Base-by-base conservation (phyloP, 1,284 basidiomycete genomes). In the Ceratobasidium sp. region DNA sequence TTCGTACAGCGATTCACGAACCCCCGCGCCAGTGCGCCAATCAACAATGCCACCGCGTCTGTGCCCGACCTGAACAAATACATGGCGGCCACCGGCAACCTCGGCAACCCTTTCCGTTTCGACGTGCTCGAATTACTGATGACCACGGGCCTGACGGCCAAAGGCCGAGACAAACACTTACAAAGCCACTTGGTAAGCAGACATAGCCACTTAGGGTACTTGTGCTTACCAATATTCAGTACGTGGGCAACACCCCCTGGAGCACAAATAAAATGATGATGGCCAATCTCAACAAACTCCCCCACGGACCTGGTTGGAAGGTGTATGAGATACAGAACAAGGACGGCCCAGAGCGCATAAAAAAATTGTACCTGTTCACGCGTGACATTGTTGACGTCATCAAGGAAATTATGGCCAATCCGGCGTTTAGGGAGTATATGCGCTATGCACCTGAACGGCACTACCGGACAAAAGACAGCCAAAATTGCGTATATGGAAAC, bases 321-420 rank as follows among this genome's bases (percentile, higher is more conserved):
- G 23, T 71, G 7, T 53, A 71, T 40, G 53, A 71, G 26, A 58
- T 71, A 3, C 42, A 58, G 20, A 58, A 23, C 1, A 40, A 40
- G 51, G 6, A 20, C 18, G 15, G 5, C 18, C 33, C 26, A 20
- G 26, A 23, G n/a, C n/a, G n/a, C n/a, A n/a, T n/a, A 7, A 42
- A 26, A n/a, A 44, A 23, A 6, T 51, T 26, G 13, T 71, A 71
- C 55, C 53, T 71, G 4, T 71, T 71, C 55, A 53, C 26, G 0
- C 68, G 55, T 9, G n/a, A 71, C 13, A 71, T 71, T 15, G n/a
- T 71, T 15, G 55, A 71, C 6, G 51, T 71, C 39, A 20, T 56
- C 20, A 28, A 23, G 3, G 68, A 58, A 15, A 67, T 80, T 0
- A 26, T 80, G n/a, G 69, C 70, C 5, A 79, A 80, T 28, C 66